Conservation (phyloP, 2,329 filamentous ascomycete genomes). For the Colletotrichum cereale region DNA sequence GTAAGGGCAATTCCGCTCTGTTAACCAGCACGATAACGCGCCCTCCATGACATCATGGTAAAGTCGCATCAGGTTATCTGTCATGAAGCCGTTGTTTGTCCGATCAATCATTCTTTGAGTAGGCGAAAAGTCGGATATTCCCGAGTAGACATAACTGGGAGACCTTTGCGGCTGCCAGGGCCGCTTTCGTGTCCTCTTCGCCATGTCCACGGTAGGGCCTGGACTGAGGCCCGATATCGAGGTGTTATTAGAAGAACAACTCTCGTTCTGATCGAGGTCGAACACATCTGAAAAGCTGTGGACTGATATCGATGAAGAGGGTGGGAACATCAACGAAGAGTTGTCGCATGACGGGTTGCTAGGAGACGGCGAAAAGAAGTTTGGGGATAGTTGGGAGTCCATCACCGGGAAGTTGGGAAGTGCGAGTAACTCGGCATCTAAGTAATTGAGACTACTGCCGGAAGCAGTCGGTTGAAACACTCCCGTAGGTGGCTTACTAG, state of each 20-base stretch:
- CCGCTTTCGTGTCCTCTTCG: background rate
- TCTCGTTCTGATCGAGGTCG: background rate
- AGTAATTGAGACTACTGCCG: background rate
- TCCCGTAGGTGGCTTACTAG: background rate
- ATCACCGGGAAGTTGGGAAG: background rate
- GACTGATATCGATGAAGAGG: constrained; percentile 5
- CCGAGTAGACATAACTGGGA: background rate
- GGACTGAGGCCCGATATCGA: background rate
- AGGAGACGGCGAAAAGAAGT: background rate
- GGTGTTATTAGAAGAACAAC: background rate
- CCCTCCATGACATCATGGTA: constrained; percentile 68
- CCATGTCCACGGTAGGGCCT: background rate
- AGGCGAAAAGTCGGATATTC: constrained; percentile 37
- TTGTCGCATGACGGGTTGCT: background rate
- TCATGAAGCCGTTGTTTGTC: constrained; percentile 53
- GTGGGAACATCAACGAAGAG: constrained; percentile 2
- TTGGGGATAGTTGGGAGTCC: background rate
- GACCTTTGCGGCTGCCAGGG: background rate
- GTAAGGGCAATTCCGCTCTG: constrained; percentile 66
- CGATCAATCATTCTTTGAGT: constrained; percentile 44
- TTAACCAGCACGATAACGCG: constrained; percentile 66
- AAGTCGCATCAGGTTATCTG: constrained; percentile 59
- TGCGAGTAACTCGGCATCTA: background rate
- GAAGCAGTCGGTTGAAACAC: background rate
- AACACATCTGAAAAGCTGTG: background rate